Conservation (phyloP, 208 protist species). For the Entamoeba histolytica region DNA sequence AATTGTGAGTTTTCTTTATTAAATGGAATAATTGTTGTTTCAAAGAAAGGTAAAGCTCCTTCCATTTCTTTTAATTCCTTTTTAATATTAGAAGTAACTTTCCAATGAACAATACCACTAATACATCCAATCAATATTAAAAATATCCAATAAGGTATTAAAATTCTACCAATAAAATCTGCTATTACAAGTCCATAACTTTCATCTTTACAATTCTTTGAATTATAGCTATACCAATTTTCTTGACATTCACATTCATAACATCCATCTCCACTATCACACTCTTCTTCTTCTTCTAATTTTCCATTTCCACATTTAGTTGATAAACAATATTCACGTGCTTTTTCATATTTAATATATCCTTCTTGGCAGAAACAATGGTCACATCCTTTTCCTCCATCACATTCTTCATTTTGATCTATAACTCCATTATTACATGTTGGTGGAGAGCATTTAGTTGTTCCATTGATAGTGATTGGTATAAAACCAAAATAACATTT, state of each 20-base stretch:
- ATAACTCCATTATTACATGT: background rate
- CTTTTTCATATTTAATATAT: background rate
- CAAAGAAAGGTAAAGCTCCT: too few species aligned
- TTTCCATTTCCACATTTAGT: background rate
- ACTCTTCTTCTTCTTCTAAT: background rate
- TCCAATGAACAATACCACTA: background rate
- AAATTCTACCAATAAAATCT: background rate
- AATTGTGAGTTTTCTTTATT: too few species aligned
- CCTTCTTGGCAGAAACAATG: background rate
- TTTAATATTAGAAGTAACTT: background rate
- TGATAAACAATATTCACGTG: background rate
- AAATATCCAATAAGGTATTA: background rate
- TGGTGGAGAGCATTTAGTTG: background rate
- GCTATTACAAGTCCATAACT: background rate
- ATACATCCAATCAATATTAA: background rate
- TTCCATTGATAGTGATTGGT: background rate
- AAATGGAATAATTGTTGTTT: too few species aligned
- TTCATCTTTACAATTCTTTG: background rate
- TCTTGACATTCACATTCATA: background rate
- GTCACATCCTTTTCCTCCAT: background rate
- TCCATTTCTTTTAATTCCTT: too few species aligned
- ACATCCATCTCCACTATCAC: background rate
- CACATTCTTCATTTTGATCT: background rate
- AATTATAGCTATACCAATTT: background rate
- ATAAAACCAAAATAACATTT: background rate